A percentile compares a stretch with the other conserved stretches of the same genome.
Evolutionary conservation across 2,329 filamentous ascomycete genomes (phyloP).

Genomic region (Neonectria coccinea): DNA sequence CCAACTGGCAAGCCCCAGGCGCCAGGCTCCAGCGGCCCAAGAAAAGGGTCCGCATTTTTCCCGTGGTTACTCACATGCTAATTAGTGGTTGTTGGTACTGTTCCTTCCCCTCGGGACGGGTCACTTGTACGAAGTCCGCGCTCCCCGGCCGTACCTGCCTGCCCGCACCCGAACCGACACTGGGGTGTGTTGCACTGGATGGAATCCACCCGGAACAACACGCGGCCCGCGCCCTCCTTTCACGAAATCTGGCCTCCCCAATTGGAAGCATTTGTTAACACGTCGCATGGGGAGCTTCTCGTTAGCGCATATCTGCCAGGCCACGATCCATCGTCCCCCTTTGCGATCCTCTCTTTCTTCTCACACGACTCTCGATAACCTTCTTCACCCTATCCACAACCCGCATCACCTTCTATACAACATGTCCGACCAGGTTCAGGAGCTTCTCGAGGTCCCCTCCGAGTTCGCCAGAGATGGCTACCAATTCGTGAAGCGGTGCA

Average conservation of each 20-base stretch:
- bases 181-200: background rate
- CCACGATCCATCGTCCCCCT: conserved; percentile 2
- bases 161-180: background rate
- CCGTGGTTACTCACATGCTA: background rate
- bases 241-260: conserved; percentile 26
- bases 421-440: conserved; percentile 77
- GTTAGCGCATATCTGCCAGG: conserved; percentile 16
- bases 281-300: conserved; percentile 25
- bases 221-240: conserved; percentile 12
- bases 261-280: conserved; percentile 28
- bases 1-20: background rate
- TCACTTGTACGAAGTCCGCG: background rate
- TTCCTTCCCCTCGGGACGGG: background rate
- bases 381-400: background rate
- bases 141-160: background rate
- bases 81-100: background rate
- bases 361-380: conserved; percentile 8
- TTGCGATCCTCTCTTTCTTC: conserved; percentile 19
- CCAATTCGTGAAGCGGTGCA: conserved; percentile 72
- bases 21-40: too few relatives aligned
- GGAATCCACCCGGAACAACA: conserved; percentile 14
- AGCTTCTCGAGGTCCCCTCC: conserved; percentile 75
- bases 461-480: conserved; percentile 73
- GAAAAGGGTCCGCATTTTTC: background rate
- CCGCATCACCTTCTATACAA: conserved; percentile 37